Percentiles rank a stretch among this genome's conserved stretches.
Evolutionary conservation across 1,284 basidiomycete genomes (phyloP).

Genomic region (Microbotryum lychnidis-dioicae): DNA sequence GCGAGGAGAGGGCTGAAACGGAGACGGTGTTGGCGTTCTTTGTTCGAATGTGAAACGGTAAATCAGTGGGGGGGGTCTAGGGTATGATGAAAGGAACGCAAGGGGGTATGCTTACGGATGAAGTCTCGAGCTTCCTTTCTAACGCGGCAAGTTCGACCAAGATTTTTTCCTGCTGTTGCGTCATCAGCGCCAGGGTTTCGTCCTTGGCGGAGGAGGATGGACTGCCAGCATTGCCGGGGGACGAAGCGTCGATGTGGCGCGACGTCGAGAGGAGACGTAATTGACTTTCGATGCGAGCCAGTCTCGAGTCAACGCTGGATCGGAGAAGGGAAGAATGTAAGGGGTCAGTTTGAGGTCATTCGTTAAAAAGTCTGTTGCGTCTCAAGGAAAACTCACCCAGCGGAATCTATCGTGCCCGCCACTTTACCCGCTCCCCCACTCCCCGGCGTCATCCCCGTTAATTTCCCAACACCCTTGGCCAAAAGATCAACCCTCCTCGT

Average conservation of each 20-base stretch:
- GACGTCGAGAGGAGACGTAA: not conserved
- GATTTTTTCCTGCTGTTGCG: slow-evolving; percentile 25
- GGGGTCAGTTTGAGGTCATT: not conserved
- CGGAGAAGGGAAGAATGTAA: not conserved
- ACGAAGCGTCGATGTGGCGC: not conserved
- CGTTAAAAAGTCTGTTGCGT: too few species aligned
- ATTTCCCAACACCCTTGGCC: slow-evolving; percentile 3
- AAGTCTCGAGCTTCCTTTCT: slow-evolving; percentile 17
- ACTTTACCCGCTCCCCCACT: not conserved
- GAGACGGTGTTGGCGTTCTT: slow-evolving; percentile 14
- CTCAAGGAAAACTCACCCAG: not conserved
- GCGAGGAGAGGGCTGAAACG: slow-evolving; percentile 13
- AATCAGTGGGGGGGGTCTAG: not conserved
- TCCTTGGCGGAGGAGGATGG: not conserved
- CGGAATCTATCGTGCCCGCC: not conserved
- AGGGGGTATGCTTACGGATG: slow-evolving; percentile 7
- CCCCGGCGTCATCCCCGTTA: not conserved
- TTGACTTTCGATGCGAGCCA: slow-evolving; percentile 10
- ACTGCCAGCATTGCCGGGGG: not conserved
- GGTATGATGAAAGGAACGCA: not conserved
- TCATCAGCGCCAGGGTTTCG: slow-evolving; percentile 14
- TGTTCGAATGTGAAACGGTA: not conserved
- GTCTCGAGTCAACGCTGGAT: slow-evolving; percentile 4
- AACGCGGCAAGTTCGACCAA: slow-evolving; percentile 23
- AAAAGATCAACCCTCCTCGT: slow-evolving; percentile 29